phyloP scores from a whole-genome alignment of 805 yeast species.

The Metschnikowia kunwiensis region DNA sequence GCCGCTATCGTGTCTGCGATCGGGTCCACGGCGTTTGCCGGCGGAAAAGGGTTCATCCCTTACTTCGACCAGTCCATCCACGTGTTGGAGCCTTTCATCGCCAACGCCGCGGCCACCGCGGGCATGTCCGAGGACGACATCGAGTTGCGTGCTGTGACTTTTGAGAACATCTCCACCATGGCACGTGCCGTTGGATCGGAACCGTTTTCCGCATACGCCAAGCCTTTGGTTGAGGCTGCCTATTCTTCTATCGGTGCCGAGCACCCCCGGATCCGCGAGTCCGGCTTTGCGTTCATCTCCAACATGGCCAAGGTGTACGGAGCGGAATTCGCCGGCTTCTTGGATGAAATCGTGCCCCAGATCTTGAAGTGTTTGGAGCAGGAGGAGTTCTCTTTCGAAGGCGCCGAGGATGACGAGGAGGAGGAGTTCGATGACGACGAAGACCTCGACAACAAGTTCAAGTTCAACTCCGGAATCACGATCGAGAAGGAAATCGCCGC shows the following conservation, averaged over 20 bases:
- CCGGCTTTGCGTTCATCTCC: constrained; percentile 90
- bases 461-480: constrained; percentile 91
- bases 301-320: constrained; percentile 95
- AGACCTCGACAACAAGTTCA: constrained; percentile 63
- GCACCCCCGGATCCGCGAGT: constrained; percentile 84
- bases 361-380: constrained; percentile 80
- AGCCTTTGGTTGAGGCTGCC: constrained; percentile 85
- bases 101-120: constrained; percentile 61
- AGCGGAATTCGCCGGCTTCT: constrained; percentile 80
- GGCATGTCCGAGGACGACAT: constrained; percentile 86
- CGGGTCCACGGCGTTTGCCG: constrained; percentile 95
- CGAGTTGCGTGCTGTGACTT: constrained; percentile 86
- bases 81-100: constrained; percentile 76
- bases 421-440: constrained; percentile 50
- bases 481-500: constrained; percentile 95
- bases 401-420: constrained; percentile 48
- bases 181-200: constrained; percentile 96
- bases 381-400: constrained; percentile 73
- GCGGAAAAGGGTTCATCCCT: constrained; percentile 84
- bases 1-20: constrained; percentile 88
- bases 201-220: constrained; percentile 79
- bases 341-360: constrained; percentile 78
- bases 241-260: constrained; percentile 73
- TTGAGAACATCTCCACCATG: constrained; percentile 91
- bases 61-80: constrained; percentile 80